Conservation (phyloP, 1,284 basidiomycete genomes). For the Phenoliferia sp. region DNA sequence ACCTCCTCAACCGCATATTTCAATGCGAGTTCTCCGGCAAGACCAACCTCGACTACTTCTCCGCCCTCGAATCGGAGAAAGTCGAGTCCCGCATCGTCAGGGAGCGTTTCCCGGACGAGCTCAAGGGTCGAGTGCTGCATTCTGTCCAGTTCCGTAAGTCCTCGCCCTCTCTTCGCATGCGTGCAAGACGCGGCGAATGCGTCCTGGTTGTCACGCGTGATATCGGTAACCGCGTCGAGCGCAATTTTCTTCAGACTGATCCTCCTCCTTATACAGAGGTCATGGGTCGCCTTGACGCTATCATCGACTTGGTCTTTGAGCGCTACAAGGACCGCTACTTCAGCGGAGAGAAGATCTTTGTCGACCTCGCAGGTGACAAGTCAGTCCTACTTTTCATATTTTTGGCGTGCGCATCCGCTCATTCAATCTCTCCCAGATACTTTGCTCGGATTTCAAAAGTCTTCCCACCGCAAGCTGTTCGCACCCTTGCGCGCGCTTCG, state of each 20-base stretch:
- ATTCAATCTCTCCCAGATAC: conserved; percentile 52
- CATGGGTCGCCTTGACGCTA: conserved; percentile 86
- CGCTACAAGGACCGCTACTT: conserved; percentile 95
- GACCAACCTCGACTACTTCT: conserved; percentile 86
- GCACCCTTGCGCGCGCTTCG: conserved; percentile 12
- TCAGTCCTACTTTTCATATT: conserved; percentile 19
- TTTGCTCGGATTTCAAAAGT: conserved; percentile 69
- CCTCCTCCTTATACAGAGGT: conserved; percentile 61
- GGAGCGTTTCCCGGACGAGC: conserved; percentile 80
- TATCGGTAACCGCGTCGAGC: neutral
- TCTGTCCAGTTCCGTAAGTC: conserved; percentile 92
- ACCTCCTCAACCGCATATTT: conserved; percentile 88
- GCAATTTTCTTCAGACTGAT: neutral
- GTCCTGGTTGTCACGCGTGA: neutral
- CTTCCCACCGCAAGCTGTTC: conserved; percentile 59
- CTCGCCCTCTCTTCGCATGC: neutral
- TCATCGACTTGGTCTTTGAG: conserved; percentile 90
- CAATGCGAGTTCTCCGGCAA: conserved; percentile 94
- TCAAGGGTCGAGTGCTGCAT: conserved; percentile 84
- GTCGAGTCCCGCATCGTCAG: conserved; percentile 83
- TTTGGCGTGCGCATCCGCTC: conserved; percentile 51
- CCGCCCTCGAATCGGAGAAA: conserved; percentile 84
- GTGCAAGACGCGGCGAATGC: neutral
- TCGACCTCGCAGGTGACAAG: conserved; percentile 41
- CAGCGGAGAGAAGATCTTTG: conserved; percentile 59